These are phyloP conservation scores for Flaveria robusta DNA, from an alignment of 129 eudicot species.

Conservation along the genomic window DNA sequence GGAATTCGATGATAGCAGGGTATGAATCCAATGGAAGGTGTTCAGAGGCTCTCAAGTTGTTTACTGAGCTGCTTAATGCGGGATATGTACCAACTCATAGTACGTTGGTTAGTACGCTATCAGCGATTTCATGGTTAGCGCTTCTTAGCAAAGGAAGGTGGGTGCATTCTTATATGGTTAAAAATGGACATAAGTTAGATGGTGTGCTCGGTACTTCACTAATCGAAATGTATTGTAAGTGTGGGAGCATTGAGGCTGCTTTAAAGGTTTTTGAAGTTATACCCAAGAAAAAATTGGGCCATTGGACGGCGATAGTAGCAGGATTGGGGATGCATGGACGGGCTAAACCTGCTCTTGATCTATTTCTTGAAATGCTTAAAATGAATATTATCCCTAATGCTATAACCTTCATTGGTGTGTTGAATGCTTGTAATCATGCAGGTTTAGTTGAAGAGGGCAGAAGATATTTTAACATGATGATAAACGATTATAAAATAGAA, in stretches of 20 bases:
- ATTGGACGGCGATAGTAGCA: constrained; percentile 50
- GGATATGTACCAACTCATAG: constrained; percentile 40
- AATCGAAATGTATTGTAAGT: constrained; percentile 50
- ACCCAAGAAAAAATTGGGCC: constrained; percentile 39
- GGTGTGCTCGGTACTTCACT: constrained; percentile 43
- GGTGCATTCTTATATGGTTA: constrained; percentile 44
- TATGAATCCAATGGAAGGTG: constrained; percentile 34
- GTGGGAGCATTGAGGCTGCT: constrained; percentile 47
- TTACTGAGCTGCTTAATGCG: constrained; percentile 24
- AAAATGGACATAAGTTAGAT: constrained; percentile 38
- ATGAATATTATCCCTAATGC: constrained; percentile 36
- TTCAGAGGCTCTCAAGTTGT: constrained; percentile 41
- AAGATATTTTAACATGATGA: constrained; percentile 67
- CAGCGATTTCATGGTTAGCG: constrained; percentile 43
- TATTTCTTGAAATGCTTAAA: constrained; percentile 37
- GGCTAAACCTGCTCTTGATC: constrained; percentile 41
- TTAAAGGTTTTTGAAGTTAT: constrained; percentile 35
- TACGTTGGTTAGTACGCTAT: constrained; percentile 47
- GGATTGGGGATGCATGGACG: constrained; percentile 50
- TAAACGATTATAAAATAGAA: constrained; percentile 45
- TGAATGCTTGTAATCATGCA: constrained; percentile 85
- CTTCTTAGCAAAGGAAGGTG: constrained; percentile 41
- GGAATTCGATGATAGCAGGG: constrained; percentile 52
- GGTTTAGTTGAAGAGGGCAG: constrained; percentile 67
- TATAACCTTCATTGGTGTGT: constrained; percentile 49